These are phyloP conservation scores for Dittrichia graveolens DNA, from an alignment of 129 eudicot genomes.

Conservation along the genomic window DNA sequence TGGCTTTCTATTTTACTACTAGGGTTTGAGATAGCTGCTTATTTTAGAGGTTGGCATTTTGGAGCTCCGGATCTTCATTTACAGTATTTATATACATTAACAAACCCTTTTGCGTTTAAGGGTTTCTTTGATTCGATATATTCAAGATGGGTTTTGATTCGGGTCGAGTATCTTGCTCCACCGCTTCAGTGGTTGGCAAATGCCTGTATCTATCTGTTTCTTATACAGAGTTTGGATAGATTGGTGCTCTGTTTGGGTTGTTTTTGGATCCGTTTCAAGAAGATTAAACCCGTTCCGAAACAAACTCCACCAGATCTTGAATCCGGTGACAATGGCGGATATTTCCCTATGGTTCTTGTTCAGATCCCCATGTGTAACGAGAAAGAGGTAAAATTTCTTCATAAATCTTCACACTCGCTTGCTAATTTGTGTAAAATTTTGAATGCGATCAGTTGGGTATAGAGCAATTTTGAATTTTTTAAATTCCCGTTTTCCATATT, in stretches of 20 bases:
- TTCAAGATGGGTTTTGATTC: conserved; percentile 69
- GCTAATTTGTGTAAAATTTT: not conserved
- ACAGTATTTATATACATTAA: conserved; percentile 44
- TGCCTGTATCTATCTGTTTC: conserved; percentile 66
- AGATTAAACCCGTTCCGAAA: conserved; percentile 66
- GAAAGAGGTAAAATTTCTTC: conserved; percentile 61
- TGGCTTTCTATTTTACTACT: conserved; percentile 57
- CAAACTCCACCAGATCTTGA: conserved; percentile 63
- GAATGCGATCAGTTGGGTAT: not conserved
- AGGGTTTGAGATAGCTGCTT: conserved; percentile 70
- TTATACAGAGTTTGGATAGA: conserved; percentile 87
- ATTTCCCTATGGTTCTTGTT: conserved; percentile 92
- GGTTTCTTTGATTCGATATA: conserved; percentile 58
- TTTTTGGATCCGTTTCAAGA: conserved; percentile 70
- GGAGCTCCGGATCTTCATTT: conserved; percentile 66
- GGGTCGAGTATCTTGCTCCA: conserved; percentile 87
- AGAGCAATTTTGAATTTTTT: not conserved
- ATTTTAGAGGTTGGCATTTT: conserved; percentile 69
- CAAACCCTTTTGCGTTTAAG: conserved; percentile 42
- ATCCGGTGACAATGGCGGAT: conserved; percentile 61
- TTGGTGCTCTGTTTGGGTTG: conserved; percentile 76
- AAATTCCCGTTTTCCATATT: not conserved
- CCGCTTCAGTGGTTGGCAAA: conserved; percentile 69
- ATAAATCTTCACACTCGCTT: not conserved
- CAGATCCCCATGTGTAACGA: conserved; percentile 99